Evolutionary conservation across 2,329 filamentous ascomycete species (phyloP).

Genomic region (Alternaria arbusti): DNA sequence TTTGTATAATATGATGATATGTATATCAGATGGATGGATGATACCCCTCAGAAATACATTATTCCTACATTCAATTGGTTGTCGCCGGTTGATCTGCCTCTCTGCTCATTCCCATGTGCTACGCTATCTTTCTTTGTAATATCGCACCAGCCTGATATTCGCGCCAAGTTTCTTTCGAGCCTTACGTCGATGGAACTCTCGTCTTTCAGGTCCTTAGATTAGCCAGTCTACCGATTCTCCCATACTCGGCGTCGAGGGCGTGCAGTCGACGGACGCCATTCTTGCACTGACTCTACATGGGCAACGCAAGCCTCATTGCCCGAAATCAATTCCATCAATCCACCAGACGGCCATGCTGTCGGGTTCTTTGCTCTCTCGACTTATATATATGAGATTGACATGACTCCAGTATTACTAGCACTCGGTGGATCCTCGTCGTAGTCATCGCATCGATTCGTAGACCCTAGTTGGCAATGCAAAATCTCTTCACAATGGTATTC

Average conservation of each 20-base stretch:
- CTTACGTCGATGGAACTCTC: too few relatives aligned
- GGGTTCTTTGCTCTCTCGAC: neutral
- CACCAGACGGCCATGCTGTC: neutral
- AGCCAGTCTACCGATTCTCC: neutral
- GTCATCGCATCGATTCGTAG: neutral
- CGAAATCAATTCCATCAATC: neutral
- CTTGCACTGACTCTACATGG: neutral
- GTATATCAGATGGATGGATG: conserved; percentile 1
- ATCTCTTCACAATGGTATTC: neutral
- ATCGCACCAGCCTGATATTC: neutral
- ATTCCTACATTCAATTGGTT: neutral
- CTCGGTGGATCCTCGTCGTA: neutral
- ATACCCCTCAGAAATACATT: conserved; percentile 1
- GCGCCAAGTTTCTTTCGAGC: neutral
- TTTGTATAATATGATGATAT: neutral
- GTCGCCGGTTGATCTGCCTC: neutral
- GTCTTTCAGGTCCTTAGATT: neutral
- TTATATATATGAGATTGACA: neutral
- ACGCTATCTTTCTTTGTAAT: neutral
- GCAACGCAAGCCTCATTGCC: neutral
- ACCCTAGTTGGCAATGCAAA: neutral
- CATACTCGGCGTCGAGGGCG: neutral
- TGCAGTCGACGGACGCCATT: neutral
- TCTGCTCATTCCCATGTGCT: neutral
- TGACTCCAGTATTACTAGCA: neutral